Evolutionary conservation across 1,284 basidiomycete genomes (phyloP).

Genomic region (Ustilago nuda): DNA sequence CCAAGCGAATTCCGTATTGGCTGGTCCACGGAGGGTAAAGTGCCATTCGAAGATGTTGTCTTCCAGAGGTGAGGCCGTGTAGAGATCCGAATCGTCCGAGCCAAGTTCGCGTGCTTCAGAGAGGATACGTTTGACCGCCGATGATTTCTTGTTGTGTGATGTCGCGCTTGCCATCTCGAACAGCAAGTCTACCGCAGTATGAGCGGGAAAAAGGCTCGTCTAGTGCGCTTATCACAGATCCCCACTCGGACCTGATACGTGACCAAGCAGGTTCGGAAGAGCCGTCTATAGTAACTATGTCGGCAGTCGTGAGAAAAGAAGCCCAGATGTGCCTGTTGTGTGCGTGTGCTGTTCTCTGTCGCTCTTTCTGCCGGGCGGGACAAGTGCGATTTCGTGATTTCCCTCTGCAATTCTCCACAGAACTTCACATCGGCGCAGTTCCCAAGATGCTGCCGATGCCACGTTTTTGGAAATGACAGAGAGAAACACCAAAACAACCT

Average conservation of each 20-base stretch:
- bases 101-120: constrained; percentile 91
- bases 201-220: background rate
- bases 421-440: background rate
- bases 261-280: background rate
- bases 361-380: no score
- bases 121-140: constrained; percentile 94
- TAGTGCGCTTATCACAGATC: background rate
- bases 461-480: background rate
- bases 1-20: constrained; percentile 64
- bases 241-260: background rate
- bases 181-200: background rate
- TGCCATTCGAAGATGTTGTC: constrained; percentile 82
- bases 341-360: background rate
- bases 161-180: constrained; percentile 40
- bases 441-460: background rate
- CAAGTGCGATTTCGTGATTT: no score
- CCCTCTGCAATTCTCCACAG: background rate
- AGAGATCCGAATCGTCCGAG: constrained; percentile 83
- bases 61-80: constrained; percentile 83
- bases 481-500: background rate
- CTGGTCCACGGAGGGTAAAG: constrained; percentile 89
- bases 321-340: background rate
- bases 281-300: background rate
- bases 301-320: background rate
- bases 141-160: constrained; percentile 72